Evolutionary conservation across 108 stramenopile species (phyloP).

Genomic region (Skeletonema costatum): DNA sequence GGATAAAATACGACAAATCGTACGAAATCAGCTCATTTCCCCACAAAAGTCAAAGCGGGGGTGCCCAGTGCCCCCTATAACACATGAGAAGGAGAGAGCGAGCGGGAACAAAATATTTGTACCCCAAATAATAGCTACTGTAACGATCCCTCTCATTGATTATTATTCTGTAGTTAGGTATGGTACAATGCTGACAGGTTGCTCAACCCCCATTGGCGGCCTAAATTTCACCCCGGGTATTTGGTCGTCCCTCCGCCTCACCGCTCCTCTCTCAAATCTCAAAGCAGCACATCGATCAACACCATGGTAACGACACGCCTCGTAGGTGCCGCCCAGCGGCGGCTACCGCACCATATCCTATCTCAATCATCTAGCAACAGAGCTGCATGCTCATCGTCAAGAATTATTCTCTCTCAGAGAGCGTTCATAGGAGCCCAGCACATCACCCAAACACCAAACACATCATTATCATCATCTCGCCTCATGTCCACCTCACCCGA

Average conservation of each 20-base stretch:
- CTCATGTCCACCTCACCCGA: background rate
- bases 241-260: background rate
- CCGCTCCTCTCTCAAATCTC: background rate
- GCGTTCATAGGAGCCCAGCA: background rate
- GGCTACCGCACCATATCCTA: background rate
- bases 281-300: background rate
- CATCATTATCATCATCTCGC: background rate
- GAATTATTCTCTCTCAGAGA: background rate
- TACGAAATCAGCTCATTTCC: too few relatives aligned
- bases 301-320: background rate
- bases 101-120: too few relatives aligned
- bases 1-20: too few relatives aligned
- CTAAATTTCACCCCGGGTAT: too few relatives aligned
- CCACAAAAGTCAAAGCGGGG: too few relatives aligned
- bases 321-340: slow-evolving; percentile 1
- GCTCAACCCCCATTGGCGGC: too few relatives aligned
- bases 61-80: too few relatives aligned
- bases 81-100: too few relatives aligned
- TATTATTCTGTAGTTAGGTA: too few relatives aligned
- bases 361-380: background rate
- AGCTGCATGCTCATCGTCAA: background rate
- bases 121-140: too few relatives aligned
- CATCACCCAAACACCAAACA: background rate
- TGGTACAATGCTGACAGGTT: too few relatives aligned
- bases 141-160: too few relatives aligned